Base-by-base conservation (phyloP, 768 basidiomycete species). In the Amanita subjunquillea region DNA sequence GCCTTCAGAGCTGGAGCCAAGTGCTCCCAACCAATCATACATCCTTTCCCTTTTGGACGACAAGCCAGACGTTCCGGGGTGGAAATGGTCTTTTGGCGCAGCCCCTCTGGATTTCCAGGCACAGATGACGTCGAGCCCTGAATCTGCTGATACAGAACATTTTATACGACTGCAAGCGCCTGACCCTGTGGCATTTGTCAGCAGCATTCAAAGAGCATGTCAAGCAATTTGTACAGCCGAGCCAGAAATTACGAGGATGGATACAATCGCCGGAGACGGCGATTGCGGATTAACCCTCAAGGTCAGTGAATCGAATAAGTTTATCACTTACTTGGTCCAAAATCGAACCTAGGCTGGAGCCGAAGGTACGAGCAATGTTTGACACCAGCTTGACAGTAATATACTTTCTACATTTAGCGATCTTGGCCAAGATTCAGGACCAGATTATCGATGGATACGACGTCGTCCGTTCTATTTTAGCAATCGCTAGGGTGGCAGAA, bases 251-350 rank as follows among this genome's bases (percentile, higher is more conserved):
- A 97, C 94, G 12, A 69, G 76, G 17, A 87, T 91, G 82, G 95
- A 99, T 65, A 84, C 78, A 53, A 85, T 97, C 50, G 88, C 90
- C 2, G 94, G 94, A 25, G 94, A 98, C 62, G 94, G 94, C 4
- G 78, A 79, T 57, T 78, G 76, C 53, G 78, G 78, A 9, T 67
- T 78, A 8, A 78, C 77, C 7, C 65, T 79, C 34, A 76, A 77
- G 69, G 73, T 73, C 53, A 15, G 51, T 38, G 3, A 29, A 41
- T 30, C 8, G 13, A 25, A 38, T 45, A 12, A 3, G n/a, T 20
- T 50, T 15, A 51, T n/a, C 27, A 15, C 22, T 22, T 27, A 8
- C 48, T 22, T 27, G 12, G 20, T 22, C 25, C 44, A 25, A 23
- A 44, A 15, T 20, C 23, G 6, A 29, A 30, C 20, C 27, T 44